phyloP scores from a whole-genome alignment of 192 early-diverging fungal species.

The Coemansia sp. region DNA sequence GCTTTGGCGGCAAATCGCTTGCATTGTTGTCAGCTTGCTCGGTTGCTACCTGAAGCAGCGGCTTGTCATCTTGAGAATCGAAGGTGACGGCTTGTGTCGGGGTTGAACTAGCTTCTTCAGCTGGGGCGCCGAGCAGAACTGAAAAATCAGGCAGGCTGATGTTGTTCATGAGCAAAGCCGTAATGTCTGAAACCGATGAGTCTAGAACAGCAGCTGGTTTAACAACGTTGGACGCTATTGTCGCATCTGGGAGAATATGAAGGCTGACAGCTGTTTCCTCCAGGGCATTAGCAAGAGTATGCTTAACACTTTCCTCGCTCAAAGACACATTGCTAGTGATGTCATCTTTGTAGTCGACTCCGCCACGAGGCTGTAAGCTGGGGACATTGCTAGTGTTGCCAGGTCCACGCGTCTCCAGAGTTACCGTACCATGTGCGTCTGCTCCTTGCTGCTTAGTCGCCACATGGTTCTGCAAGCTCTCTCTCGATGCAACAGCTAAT shows the following conservation, averaged over 20 bases:
- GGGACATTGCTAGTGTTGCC: neutral
- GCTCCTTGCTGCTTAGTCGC: neutral
- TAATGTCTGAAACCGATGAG: constrained; percentile 34
- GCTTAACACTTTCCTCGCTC: neutral
- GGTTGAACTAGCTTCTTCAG: neutral
- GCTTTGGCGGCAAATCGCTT: neutral
- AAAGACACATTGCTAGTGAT: constrained; percentile 1
- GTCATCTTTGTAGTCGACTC: neutral
- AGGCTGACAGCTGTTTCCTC: neutral
- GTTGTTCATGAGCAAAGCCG: constrained; percentile 23
- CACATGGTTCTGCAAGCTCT: neutral
- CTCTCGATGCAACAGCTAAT: neutral
- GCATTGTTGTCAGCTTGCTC: neutral
- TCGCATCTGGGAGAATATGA: neutral
- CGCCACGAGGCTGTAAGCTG: neutral
- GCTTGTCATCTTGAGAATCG: neutral
- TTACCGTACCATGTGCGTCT: neutral
- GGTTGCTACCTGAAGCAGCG: neutral
- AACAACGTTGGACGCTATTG: constrained; percentile 8
- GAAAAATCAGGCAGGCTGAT: constrained; percentile 15
- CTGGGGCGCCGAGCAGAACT: neutral
- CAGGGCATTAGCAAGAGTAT: neutral
- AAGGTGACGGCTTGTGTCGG: neutral
- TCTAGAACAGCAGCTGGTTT: constrained; percentile 10
- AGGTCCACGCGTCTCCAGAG: neutral